phyloP scores from a whole-genome alignment of 2,329 filamentous ascomycete species.

The Leptographium radiaticola region DNA sequence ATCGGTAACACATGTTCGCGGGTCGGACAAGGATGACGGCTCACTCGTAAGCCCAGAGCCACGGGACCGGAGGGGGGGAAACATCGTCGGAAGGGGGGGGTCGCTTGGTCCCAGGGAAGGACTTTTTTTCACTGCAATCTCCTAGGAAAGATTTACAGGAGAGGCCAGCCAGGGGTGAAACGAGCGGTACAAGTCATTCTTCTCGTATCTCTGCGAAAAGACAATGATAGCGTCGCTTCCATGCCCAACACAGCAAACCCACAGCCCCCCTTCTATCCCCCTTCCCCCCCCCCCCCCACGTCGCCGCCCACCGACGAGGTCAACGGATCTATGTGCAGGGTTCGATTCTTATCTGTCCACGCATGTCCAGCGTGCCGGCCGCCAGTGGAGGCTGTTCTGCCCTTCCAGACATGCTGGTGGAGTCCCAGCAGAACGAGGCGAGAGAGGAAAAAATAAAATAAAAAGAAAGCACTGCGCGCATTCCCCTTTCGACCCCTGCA shows the following conservation, averaged over 20 bases:
- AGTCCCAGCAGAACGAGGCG: too few relatives aligned
- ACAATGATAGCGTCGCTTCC: too few relatives aligned
- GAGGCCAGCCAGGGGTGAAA: neutral
- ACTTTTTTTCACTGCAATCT: neutral
- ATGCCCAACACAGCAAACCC: neutral
- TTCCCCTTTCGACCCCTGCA: conserved; percentile 6
- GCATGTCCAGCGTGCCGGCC: too few relatives aligned
- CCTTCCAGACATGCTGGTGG: too few relatives aligned
- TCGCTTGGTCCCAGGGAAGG: neutral
- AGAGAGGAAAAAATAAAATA: too few relatives aligned
- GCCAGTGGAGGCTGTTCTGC: too few relatives aligned
- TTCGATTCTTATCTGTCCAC: neutral
- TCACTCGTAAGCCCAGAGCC: conserved; percentile 4
- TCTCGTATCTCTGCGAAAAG: too few relatives aligned
- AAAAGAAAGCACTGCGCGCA: neutral
- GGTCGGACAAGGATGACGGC: neutral
- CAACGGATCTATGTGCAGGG: neutral
- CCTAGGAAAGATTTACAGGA: neutral
- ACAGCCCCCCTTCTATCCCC: too few relatives aligned
- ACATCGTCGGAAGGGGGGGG: neutral
- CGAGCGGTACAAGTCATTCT: too few relatives aligned
- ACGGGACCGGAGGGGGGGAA: neutral
- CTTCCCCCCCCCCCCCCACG: neutral
- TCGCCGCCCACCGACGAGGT: neutral
- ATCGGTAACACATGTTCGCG: neutral